Evolutionary conservation across 225 moss, liverwort and hornwort species (phyloP), one percentile per base, ranked within the genome.

Genomic region (Physcomitrellopsis africana): DNA sequence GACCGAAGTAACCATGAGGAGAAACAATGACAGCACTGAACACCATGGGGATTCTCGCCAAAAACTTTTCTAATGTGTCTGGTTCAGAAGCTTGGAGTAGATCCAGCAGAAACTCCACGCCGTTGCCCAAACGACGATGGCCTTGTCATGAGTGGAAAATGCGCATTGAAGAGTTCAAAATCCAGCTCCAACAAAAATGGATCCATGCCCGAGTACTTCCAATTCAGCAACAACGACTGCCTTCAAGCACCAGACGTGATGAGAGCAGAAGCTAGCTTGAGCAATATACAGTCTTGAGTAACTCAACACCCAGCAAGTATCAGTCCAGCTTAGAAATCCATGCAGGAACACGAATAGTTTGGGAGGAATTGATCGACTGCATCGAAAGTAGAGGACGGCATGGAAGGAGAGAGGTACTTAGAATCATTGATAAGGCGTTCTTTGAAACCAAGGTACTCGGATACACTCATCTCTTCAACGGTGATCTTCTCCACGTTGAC

Each of bases 1-100:
- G 92, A 68, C 92, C 92, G 54, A 92, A 92, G 65, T 90, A 92
- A 19, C 92, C 92, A 69, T 92, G 92, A 23, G 92, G 92, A 59
- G 92, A 92, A 56, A 92, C 72, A 76, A 92, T 86, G 52, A 86
- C 86, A 32, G 88, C 85, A 46, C 43, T 86, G 72, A 92, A 92
- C 37, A 92, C 72, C 92, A 92, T 85, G 1, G 92, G 92, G 19
- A 92, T 78, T 24, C 72, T 74, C 17, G 81, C 81, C 66, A 90
- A 65, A 72, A 92, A 92, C 45, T 58, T 90, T 72, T 90, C 90
- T 70, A 92, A 63, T 5, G 74, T 82, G 17, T 63, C 77, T 7
- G 92, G 77, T 53, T 60, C n/a, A n/a, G n/a, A n/a, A n/a, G n/a
- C n/a, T n/a, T n/a, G n/a, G n/a, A n/a, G n/a, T n/a, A n/a, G n/a